These are phyloP conservation scores for Russula compacta DNA, from an alignment of 768 basidiomycete genomes.

Conservation along the genomic window DNA sequence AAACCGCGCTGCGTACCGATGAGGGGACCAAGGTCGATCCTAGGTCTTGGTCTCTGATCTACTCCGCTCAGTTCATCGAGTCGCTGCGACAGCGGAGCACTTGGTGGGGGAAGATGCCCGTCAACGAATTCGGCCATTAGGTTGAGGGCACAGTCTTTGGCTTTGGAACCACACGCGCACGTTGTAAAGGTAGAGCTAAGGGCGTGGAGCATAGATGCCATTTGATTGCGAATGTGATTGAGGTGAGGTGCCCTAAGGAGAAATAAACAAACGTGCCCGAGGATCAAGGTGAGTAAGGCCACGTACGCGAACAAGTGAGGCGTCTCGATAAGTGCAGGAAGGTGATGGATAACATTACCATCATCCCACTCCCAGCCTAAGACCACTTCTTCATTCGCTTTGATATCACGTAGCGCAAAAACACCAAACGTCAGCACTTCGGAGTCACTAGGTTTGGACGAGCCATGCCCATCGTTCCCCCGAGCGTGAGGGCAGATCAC, in stretches of 20 bases:
- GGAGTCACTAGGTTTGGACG: slow-evolving; percentile 20
- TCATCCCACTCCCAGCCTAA: slow-evolving; percentile 98
- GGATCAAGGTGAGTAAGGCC: slow-evolving; percentile 22
- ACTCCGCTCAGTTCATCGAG: slow-evolving; percentile 11
- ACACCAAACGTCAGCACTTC: slow-evolving; percentile 61
- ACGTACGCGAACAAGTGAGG: slow-evolving; percentile 48
- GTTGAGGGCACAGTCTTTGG: slow-evolving; percentile 52
- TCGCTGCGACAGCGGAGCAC: slow-evolving; percentile 23
- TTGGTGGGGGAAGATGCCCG: slow-evolving; percentile 25
- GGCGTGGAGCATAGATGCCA: slow-evolving; percentile 61
- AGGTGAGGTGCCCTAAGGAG: slow-evolving; percentile 36
- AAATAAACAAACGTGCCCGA: background rate
- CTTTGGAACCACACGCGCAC: slow-evolving; percentile 60
- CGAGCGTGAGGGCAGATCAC: slow-evolving; percentile 29
- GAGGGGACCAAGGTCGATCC: slow-evolving; percentile 52
- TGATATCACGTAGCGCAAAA: slow-evolving; percentile 69
- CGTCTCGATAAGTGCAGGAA: slow-evolving; percentile 57
- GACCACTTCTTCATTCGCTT: slow-evolving; percentile 75
- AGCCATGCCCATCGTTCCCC: slow-evolving; percentile 19
- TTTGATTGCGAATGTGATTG: slow-evolving; percentile 49
- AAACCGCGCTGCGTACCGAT: slow-evolving; percentile 54
- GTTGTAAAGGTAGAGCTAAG: slow-evolving; percentile 64
- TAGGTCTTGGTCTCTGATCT: slow-evolving; percentile 7
- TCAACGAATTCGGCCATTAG: slow-evolving; percentile 62
- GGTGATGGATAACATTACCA: slow-evolving; percentile 68